Conservation (phyloP, 2,329 filamentous ascomycete genomes). For the Talaromyces sp. region DNA sequence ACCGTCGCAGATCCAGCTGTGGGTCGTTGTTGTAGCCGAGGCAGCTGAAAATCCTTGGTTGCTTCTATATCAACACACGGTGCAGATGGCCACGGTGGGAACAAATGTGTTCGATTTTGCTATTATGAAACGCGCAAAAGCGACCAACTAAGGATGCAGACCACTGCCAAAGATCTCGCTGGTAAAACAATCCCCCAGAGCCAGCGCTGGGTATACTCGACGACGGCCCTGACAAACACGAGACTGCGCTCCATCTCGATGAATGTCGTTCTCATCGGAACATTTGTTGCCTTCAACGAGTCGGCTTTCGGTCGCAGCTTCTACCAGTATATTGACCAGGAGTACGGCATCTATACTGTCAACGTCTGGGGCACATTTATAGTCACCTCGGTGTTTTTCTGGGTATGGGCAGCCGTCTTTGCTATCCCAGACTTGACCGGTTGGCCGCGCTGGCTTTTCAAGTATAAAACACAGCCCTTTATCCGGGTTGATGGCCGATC, state of each 20-base stretch:
- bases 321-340: background rate
- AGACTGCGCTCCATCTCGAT: background rate
- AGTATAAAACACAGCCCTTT: background rate
- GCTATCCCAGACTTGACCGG: background rate
- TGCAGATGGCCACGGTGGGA: background rate
- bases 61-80: background rate
- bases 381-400: background rate
- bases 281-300: background rate
- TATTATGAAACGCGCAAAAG: background rate
- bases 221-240: background rate
- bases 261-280: background rate
- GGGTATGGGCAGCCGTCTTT: background rate
- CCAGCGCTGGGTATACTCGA: conserved; percentile 9
- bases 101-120: background rate
- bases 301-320: background rate
- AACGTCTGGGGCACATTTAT: background rate
- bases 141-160: background rate
- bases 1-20: background rate
- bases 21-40: background rate
- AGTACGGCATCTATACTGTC: background rate
- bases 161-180: conserved; percentile 1
- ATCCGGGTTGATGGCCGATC: background rate
- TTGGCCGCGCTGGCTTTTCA: background rate
- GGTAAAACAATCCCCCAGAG: conserved; percentile 8
- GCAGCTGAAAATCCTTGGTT: background rate